These are phyloP conservation scores for Petunia secreta DNA, from an alignment of 257 asterid species.

Conservation along the genomic window DNA sequence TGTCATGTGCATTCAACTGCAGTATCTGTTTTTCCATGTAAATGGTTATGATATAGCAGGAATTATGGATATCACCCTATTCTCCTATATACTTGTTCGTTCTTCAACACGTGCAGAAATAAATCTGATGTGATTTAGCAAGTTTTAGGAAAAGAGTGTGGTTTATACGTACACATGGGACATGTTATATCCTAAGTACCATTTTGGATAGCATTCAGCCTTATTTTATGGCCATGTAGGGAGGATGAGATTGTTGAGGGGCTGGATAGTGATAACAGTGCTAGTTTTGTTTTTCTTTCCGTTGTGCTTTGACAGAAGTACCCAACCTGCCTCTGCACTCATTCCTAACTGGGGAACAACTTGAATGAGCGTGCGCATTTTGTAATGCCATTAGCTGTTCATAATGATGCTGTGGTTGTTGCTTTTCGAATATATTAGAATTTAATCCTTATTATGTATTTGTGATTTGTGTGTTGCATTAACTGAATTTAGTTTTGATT, in stretches of 20 bases:
- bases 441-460: not conserved
- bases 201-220: slow-evolving; percentile 5
- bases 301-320: not conserved
- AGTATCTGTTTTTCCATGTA: not conserved
- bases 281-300: not conserved
- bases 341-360: not conserved
- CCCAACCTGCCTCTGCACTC: not conserved
- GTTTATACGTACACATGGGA: not conserved
- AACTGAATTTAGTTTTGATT: slow-evolving; percentile 15
- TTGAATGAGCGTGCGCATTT: not conserved
- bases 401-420: not conserved
- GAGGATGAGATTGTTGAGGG: not conserved
- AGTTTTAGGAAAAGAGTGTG: not conserved
- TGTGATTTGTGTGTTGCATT: not conserved
- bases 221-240: not conserved
- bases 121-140: not conserved
- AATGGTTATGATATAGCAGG: not conserved
- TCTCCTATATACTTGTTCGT: not conserved
- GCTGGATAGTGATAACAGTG: not conserved
- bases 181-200: not conserved
- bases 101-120: not conserved
- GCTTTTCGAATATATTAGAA: not conserved
- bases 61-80: not conserved
- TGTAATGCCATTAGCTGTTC: not conserved
- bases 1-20: not conserved